These are phyloP conservation scores for Backusella westeae DNA, from an alignment of 192 early-diverging fungal genomes.

Conservation along the genomic window DNA sequence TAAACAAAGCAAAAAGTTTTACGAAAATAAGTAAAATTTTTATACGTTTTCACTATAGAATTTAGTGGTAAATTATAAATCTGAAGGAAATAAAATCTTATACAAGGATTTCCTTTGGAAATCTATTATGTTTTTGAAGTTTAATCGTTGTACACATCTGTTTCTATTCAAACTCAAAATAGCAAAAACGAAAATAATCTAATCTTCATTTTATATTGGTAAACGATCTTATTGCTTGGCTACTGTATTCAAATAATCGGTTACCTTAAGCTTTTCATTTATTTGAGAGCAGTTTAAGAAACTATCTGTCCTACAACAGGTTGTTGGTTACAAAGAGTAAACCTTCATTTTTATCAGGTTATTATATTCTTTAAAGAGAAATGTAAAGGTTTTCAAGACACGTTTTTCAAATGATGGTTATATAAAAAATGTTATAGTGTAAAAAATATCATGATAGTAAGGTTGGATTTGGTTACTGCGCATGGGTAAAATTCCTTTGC, in stretches of 20 bases:
- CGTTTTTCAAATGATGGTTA: too few relatives aligned
- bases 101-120: neutral
- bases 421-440: too few relatives aligned
- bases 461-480: too few relatives aligned
- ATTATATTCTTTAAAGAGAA: too few relatives aligned
- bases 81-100: neutral
- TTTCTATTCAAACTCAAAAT: neutral
- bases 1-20: too few relatives aligned
- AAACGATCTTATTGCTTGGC: neutral
- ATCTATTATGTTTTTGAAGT: neutral
- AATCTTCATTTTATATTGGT: constrained; percentile 3
- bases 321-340: neutral
- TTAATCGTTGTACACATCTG: neutral
- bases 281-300: neutral
- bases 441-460: too few relatives aligned
- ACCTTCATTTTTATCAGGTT: too few relatives aligned
- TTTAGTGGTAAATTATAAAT: too few relatives aligned
- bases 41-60: too few relatives aligned
- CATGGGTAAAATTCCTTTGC: too few relatives aligned
- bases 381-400: too few relatives aligned
- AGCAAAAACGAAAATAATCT: neutral
- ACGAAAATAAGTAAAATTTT: neutral
- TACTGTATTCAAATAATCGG: neutral
- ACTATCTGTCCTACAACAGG: neutral
- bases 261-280: neutral